A percentile compares a stretch with the other conserved stretches of the same genome.
phyloP scores from a whole-genome alignment of 768 basidiomycete species.

The Coprinopsis strossmayeri region DNA sequence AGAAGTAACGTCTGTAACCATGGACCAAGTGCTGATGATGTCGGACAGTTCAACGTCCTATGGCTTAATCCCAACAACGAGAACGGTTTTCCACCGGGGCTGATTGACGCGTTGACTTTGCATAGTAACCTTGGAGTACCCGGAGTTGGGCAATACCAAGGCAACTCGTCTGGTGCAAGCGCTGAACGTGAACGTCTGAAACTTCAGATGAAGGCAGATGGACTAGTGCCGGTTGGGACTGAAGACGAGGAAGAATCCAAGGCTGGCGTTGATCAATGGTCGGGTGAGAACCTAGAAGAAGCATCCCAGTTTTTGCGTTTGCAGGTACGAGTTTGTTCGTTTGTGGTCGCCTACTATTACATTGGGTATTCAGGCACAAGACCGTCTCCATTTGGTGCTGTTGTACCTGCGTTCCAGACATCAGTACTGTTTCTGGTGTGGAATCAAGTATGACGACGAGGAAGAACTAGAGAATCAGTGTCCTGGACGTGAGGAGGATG shows the following conservation, averaged over 20 bases:
- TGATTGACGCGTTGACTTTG: constrained; percentile 49
- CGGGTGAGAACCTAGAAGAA: constrained; percentile 58
- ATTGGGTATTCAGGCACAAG: constrained; percentile 46
- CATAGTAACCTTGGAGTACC: constrained; percentile 23
- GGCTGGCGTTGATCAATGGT: constrained; percentile 31
- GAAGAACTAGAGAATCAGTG: constrained; percentile 60
- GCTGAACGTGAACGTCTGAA: constrained; percentile 49
- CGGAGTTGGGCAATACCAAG: constrained; percentile 5
- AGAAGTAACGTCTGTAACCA: constrained; percentile 18
- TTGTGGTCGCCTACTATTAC: constrained; percentile 2
- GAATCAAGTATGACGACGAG: constrained; percentile 58
- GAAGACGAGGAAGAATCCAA: constrained; percentile 21
- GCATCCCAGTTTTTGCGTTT: constrained; percentile 60
- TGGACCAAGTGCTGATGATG: neutral
- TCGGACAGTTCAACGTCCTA: constrained; percentile 67
- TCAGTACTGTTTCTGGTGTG: constrained; percentile 87
- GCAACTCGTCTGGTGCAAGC: constrained; percentile 19
- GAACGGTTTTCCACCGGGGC: constrained; percentile 59
- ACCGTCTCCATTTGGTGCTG: constrained; percentile 61
- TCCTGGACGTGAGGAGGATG: constrained; percentile 72
- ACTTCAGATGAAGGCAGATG: constrained; percentile 70
- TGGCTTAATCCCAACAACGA: constrained; percentile 67
- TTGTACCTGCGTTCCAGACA: constrained; percentile 68
- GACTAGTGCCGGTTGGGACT: constrained; percentile 48
- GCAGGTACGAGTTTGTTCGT: constrained; percentile 34